Conservation (phyloP, 2,329 filamentous ascomycete genomes). For the Nothopassalora personata region DNA sequence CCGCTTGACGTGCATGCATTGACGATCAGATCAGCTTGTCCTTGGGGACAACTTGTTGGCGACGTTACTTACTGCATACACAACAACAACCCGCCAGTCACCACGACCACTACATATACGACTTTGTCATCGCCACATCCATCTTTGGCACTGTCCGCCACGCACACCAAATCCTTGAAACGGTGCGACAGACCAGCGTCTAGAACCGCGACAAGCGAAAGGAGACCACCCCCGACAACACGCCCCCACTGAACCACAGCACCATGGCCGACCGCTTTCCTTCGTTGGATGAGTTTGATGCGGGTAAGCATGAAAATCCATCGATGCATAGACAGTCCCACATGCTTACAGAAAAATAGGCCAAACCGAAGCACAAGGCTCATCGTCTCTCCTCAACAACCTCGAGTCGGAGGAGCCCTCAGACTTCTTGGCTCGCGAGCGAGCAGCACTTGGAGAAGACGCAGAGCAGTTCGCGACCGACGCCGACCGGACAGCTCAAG, state of each 20-base stretch:
- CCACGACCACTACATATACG: not conserved
- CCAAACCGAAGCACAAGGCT: conserved; percentile 60
- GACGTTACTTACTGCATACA: not conserved
- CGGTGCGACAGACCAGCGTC: not conserved
- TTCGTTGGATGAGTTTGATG: conserved; percentile 50
- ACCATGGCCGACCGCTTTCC: conserved; percentile 49
- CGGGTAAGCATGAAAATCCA: conserved; percentile 35
- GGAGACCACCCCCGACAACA: not conserved
- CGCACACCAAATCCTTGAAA: not conserved
- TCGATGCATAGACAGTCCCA: no score
- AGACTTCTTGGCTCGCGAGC: conserved; percentile 89
- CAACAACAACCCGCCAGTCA: not conserved
- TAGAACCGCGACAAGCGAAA: not conserved
- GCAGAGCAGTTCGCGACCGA: conserved; percentile 81
- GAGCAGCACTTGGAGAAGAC: conserved; percentile 84
- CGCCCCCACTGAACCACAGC: conserved; percentile 10
- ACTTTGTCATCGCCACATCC: not conserved
- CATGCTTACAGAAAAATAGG: conserved; percentile 42
- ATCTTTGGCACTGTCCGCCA: not conserved
- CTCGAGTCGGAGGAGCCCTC: conserved; percentile 59
- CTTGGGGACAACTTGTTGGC: not conserved
- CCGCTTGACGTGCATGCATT: not conserved
- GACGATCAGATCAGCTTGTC: not conserved
- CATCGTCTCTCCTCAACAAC: conserved; percentile 39
- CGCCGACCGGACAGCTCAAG: conserved; percentile 61